These are phyloP conservation scores for Kwoniella sp. DNA, from an alignment of 768 basidiomycete genomes.

Conservation along the genomic window DNA sequence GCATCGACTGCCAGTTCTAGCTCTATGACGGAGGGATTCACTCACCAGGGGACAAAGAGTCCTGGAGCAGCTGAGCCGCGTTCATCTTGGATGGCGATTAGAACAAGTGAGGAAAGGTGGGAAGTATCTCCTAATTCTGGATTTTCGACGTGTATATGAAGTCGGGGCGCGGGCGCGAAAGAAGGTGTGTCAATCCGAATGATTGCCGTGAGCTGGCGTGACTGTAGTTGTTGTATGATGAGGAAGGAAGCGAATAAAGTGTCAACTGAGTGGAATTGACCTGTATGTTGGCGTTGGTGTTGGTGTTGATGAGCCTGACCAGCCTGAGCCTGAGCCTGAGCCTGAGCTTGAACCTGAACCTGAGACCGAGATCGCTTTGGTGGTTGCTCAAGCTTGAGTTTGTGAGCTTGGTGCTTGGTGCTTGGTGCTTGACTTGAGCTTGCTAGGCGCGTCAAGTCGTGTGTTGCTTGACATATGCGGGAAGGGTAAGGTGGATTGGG, in stretches of 20 bases:
- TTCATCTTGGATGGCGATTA: conserved; percentile 63
- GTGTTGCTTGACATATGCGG: too few species aligned
- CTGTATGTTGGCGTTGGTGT: background rate
- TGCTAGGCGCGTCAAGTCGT: background rate
- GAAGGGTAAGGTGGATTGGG: background rate
- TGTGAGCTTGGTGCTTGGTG: too few species aligned
- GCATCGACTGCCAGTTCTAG: background rate
- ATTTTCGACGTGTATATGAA: background rate
- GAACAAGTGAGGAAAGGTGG: background rate
- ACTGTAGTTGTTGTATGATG: background rate
- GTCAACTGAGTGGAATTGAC: background rate
- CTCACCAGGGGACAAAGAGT: conserved; percentile 85
- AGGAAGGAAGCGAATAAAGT: background rate
- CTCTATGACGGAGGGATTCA: background rate
- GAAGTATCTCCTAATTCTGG: background rate
- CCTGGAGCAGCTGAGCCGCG: conserved; percentile 83
- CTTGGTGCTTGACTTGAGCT: too few species aligned
- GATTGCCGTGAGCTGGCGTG: background rate
- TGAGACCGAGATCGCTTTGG: background rate
- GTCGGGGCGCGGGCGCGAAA: background rate
- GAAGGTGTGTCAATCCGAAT: background rate
- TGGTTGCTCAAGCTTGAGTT: too few species aligned
- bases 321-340: background rate
- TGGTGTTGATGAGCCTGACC: background rate
- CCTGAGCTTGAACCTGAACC: background rate